phyloP scores from a whole-genome alignment of 768 basidiomycete species.

The Suillus alpinus region DNA sequence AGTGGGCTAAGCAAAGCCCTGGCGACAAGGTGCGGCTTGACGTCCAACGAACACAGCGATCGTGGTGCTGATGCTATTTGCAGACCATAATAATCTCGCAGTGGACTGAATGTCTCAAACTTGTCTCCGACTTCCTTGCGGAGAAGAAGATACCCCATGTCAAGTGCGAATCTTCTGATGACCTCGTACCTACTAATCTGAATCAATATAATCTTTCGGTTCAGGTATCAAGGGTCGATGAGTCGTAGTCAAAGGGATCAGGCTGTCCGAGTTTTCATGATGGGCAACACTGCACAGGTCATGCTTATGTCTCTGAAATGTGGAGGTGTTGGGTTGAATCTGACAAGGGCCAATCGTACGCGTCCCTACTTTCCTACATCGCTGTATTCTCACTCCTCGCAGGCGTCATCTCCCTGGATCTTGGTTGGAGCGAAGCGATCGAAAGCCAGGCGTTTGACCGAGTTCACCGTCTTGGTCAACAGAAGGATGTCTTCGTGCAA shows the following conservation, averaged over 20 bases:
- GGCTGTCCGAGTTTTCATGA: conserved; percentile 60
- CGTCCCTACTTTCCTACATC: not conserved
- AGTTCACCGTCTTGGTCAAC: conserved; percentile 58
- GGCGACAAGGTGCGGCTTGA: conserved; percentile 53
- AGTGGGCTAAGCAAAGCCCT: conserved; percentile 44
- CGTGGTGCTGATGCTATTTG: conserved; percentile 2
- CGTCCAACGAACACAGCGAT: not conserved
- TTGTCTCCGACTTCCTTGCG: conserved; percentile 62
- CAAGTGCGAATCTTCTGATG: conserved; percentile 36
- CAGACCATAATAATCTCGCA: conserved; percentile 67
- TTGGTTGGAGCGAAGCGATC: conserved; percentile 63
- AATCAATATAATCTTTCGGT: not conserved
- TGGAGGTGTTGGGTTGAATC: conserved; percentile 53
- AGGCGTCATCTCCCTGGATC: conserved; percentile 57
- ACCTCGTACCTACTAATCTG: not conserved
- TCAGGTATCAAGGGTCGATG: conserved; percentile 64
- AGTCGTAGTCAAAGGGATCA: conserved; percentile 47
- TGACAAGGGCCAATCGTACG: conserved; percentile 57
- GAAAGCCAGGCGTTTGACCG: conserved; percentile 60
- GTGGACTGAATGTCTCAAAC: conserved; percentile 63
- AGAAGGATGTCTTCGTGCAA: conserved; percentile 46
- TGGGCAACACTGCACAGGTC: conserved; percentile 50
- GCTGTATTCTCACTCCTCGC: not conserved
- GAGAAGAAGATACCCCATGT: conserved; percentile 51
- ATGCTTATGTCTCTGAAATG: conserved; percentile 68